Evolutionary conservation across 1,139 yeast genomes (phyloP).

Genomic region (Candida tropicalis): DNA sequence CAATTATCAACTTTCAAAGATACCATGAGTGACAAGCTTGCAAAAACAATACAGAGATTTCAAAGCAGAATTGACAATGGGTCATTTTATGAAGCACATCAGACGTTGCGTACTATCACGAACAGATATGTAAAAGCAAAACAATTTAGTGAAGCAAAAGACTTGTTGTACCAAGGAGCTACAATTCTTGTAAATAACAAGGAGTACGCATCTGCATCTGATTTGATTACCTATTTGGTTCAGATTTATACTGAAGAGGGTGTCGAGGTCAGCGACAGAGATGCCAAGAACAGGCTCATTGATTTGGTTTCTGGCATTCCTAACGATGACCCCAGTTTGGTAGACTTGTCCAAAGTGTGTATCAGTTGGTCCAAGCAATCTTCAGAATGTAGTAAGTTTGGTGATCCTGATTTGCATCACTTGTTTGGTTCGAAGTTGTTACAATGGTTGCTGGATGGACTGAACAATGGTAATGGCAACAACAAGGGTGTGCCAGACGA

Average conservation of each 20-base stretch:
- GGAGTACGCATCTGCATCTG: conserved; percentile 81
- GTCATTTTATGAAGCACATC: conserved; percentile 93
- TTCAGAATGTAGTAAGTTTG: conserved; percentile 48
- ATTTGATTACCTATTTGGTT: conserved; percentile 71
- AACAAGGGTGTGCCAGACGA: conserved; percentile 21
- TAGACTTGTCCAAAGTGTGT: conserved; percentile 59
- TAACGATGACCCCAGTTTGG: conserved; percentile 56
- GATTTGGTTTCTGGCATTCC: conserved; percentile 48
- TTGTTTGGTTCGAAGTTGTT: conserved; percentile 70
- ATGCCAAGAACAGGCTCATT: conserved; percentile 40
- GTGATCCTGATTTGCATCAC: conserved; percentile 77
- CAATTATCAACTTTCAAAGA: not conserved
- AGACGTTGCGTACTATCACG: conserved; percentile 84
- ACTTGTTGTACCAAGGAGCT: conserved; percentile 71
- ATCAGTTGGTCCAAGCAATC: conserved; percentile 65
- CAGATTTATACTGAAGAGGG: conserved; percentile 62
- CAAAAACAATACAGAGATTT: conserved; percentile 65
- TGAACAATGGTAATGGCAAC: conserved; percentile 3
- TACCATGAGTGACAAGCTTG: conserved; percentile 45
- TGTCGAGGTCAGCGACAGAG: conserved; percentile 37
- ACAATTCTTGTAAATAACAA: conserved; percentile 64
- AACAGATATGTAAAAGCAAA: conserved; percentile 76
- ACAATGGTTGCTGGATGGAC: conserved; percentile 20
- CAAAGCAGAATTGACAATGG: conserved; percentile 70
- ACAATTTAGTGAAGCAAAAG: conserved; percentile 70